Evolutionary conservation across 1,284 basidiomycete genomes (phyloP).

Genomic region (Papiliotrema terrestris): DNA sequence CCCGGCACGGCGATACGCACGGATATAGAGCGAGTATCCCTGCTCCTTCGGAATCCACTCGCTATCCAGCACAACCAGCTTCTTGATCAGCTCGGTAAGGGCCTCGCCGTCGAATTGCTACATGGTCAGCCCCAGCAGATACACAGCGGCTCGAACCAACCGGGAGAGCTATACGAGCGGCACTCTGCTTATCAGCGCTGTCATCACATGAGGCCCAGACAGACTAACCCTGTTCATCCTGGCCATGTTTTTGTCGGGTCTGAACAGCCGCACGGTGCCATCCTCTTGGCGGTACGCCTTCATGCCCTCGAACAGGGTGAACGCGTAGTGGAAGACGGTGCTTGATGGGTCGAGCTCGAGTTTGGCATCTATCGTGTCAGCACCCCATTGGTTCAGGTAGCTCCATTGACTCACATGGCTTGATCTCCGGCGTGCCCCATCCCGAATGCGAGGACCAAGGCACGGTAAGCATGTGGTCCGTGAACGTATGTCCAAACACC

Average conservation of each 20-base stretch:
- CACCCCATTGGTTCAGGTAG: no score
- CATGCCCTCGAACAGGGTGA: conserved; percentile 81
- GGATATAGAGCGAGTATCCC: conserved; percentile 89
- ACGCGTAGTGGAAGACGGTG: conserved; percentile 90
- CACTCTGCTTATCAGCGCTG: conserved; percentile 28
- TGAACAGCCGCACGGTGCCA: conserved; percentile 81
- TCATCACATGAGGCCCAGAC: not conserved
- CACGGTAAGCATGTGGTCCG: conserved; percentile 89
- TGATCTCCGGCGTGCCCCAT: conserved; percentile 80
- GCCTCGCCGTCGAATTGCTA: conserved; percentile 72
- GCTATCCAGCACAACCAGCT: conserved; percentile 79
- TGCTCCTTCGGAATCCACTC: conserved; percentile 89
- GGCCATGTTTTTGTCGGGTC: conserved; percentile 97
- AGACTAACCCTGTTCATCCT: conserved; percentile 54
- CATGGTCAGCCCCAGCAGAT: no score
- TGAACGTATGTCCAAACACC: conserved; percentile 58
- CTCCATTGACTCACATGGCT: conserved; percentile 71
- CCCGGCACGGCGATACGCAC: conserved; percentile 40
- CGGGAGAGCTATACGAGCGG: conserved; percentile 49
- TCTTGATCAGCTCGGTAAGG: conserved; percentile 79
- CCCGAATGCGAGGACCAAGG: conserved; percentile 70
- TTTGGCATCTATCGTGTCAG: conserved; percentile 60
- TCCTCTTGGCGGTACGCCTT: conserved; percentile 85
- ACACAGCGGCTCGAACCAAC: conserved; percentile 26
- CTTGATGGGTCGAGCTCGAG: conserved; percentile 75